Percentiles rank a stretch among this genome's conserved stretches.
These are phyloP conservation scores for Ailanthus altissimus DNA, from an alignment of 345 rosid genomes.

Conservation along the genomic window DNA sequence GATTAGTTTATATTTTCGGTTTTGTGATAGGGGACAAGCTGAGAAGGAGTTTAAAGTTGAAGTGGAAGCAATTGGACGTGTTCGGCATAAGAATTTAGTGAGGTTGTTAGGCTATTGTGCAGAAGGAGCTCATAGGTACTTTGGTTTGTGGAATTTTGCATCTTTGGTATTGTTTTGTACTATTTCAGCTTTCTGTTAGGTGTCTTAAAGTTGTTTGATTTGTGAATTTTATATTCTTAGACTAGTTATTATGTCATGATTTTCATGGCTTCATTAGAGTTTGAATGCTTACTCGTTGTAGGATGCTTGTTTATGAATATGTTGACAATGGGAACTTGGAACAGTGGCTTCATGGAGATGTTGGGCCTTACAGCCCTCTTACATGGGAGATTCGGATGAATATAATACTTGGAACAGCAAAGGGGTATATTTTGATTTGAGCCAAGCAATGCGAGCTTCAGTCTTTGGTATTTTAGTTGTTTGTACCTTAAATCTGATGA, in stretches of 20 bases:
- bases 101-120: slow-evolving; percentile 94
- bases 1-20: slow-evolving; percentile 3
- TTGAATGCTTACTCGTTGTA: slow-evolving; percentile 21
- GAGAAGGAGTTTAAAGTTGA: slow-evolving; percentile 98
- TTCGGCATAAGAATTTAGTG: slow-evolving; percentile 94
- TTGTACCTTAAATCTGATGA: slow-evolving; percentile 12
- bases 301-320: slow-evolving; percentile 90
- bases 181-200: neutral
- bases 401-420: slow-evolving; percentile 75
- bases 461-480: neutral
- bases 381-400: slow-evolving; percentile 89
- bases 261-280: neutral
- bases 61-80: slow-evolving; percentile 96
- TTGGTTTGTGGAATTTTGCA: slow-evolving; percentile 1
- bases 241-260: neutral
- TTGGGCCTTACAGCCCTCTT: slow-evolving; percentile 72
- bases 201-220: slow-evolving; percentile 1
- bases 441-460: slow-evolving; percentile 12
- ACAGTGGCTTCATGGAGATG: slow-evolving; percentile 93
- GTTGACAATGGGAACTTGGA: slow-evolving; percentile 90
- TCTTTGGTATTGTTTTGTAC: slow-evolving; percentile 2
- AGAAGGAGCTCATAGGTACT: slow-evolving; percentile 92
- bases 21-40: slow-evolving; percentile 72
- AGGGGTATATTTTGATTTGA: slow-evolving; percentile 47
- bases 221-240: neutral